Evolutionary conservation across 495 filamentous ascomycete genomes (phyloP).

Genomic region (Penicillium ochrochloron): DNA sequence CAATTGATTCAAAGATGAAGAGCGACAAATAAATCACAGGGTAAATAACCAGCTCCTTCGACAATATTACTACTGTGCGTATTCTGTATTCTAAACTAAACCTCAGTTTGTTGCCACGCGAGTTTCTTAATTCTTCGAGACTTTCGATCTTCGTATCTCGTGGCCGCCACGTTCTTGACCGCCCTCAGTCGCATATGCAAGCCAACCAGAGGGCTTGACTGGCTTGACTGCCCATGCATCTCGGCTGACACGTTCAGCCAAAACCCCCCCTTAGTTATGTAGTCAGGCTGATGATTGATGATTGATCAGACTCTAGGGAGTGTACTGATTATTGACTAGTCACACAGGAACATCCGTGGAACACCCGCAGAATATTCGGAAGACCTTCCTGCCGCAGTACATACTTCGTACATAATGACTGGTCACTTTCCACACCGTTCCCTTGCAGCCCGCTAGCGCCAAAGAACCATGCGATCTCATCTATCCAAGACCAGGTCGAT

Average conservation of each 20-base stretch:
- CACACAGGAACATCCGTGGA: slow-evolving; percentile 25
- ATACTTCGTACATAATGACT: background rate
- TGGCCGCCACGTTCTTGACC: slow-evolving; percentile 49
- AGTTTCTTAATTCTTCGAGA: background rate
- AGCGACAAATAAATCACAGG: background rate
- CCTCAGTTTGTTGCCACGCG: slow-evolving; percentile 18
- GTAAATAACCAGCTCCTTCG: background rate
- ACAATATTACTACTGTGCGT: background rate
- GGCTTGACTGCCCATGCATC: slow-evolving; percentile 4
- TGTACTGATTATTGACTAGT: slow-evolving; percentile 1
- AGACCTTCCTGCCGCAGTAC: background rate
- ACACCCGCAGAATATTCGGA: slow-evolving; percentile 29
- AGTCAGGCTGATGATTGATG: background rate
- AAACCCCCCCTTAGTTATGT: background rate
- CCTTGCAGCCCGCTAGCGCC: background rate
- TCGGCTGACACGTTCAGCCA: background rate
- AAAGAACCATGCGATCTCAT: background rate
- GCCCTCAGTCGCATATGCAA: slow-evolving; percentile 10
- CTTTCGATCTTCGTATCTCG: slow-evolving; percentile 36
- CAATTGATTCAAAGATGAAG: background rate
- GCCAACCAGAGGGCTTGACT: slow-evolving; percentile 3
- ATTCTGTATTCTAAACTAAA: too few species aligned
- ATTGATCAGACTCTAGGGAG: background rate
- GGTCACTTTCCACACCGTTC: background rate
- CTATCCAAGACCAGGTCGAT: background rate